Evolutionary conservation across 305 asterid genomes (phyloP).

Genomic region (Solanum hybrid): DNA sequence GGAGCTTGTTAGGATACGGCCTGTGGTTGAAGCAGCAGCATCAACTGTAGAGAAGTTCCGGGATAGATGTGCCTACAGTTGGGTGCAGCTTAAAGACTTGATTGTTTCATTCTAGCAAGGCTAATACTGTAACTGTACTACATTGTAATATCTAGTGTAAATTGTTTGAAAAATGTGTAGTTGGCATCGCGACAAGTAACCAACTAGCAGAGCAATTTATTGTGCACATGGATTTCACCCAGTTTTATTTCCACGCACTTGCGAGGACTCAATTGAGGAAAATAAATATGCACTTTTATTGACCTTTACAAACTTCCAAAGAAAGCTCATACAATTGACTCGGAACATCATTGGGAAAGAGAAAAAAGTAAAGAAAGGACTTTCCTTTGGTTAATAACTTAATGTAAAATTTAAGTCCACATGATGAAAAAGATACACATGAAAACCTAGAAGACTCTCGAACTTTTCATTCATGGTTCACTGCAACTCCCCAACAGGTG

Average conservation of each 20-base stretch:
- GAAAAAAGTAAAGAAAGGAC: neutral
- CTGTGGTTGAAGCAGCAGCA: conserved; percentile 62
- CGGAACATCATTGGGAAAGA: neutral
- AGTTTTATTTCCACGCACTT: neutral
- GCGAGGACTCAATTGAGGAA: neutral
- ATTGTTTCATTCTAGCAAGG: conserved; percentile 25
- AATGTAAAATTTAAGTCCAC: neutral
- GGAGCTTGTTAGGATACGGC: conserved; percentile 55
- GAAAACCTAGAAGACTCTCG: neutral
- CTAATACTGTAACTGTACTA: neutral
- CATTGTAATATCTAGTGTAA: neutral
- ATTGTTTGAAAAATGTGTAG: neutral
- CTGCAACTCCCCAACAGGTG: conserved; percentile 95
- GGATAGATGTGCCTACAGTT: conserved; percentile 73
- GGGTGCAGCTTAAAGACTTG: conserved; percentile 66
- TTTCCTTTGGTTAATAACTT: neutral
- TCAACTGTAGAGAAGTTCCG: conserved; percentile 58
- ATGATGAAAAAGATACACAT: neutral
- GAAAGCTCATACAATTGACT: neutral
- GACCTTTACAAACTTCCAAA: neutral
- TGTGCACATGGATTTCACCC: neutral
- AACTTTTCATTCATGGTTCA: conserved; percentile 14
- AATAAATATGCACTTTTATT: neutral
- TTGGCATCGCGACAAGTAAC: neutral
- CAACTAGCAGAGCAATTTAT: neutral